Percentiles rank a stretch among this genome's conserved stretches.
Conservation (phyloP, 108 stramenopile genomes). For the Conticribra guillardii region DNA sequence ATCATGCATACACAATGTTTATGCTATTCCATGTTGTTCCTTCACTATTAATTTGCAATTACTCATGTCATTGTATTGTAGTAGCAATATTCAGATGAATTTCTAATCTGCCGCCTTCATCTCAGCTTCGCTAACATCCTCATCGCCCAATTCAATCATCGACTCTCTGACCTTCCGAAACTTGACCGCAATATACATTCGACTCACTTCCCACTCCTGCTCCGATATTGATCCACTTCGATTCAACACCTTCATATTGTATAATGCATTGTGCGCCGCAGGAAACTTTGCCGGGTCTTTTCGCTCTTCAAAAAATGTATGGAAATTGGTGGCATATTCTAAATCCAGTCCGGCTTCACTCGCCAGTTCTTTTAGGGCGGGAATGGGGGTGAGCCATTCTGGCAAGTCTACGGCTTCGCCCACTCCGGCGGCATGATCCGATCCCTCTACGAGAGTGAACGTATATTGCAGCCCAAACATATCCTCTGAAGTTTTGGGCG, state of each 20-base stretch:
- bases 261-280: conserved; percentile 68
- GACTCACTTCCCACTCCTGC: conserved; percentile 88
- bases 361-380: conserved; percentile 66
- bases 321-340: conserved; percentile 82
- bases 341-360: conserved; percentile 79
- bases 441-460: conserved; percentile 84
- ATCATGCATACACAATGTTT: no score
- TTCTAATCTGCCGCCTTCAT: no score
- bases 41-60: no score
- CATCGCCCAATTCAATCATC: conserved; percentile 59
- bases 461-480: conserved; percentile 88
- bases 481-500: conserved; percentile 52
- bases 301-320: conserved; percentile 75
- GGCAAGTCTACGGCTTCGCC: conserved; percentile 88
- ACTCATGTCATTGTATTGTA: no score
- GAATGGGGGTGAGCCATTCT: conserved; percentile 88
- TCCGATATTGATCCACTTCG: conserved; percentile 71
- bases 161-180: conserved; percentile 90
- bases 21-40: no score
- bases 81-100: no score
- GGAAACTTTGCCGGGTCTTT: conserved; percentile 61
- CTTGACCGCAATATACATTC: conserved; percentile 85
- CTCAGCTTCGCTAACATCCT: conserved; percentile 67
- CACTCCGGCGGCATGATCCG: conserved; percentile 77
- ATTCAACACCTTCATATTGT: conserved; percentile 90